Conservation (phyloP, 441 rosid species). For the Dalechampia spathulata region DNA sequence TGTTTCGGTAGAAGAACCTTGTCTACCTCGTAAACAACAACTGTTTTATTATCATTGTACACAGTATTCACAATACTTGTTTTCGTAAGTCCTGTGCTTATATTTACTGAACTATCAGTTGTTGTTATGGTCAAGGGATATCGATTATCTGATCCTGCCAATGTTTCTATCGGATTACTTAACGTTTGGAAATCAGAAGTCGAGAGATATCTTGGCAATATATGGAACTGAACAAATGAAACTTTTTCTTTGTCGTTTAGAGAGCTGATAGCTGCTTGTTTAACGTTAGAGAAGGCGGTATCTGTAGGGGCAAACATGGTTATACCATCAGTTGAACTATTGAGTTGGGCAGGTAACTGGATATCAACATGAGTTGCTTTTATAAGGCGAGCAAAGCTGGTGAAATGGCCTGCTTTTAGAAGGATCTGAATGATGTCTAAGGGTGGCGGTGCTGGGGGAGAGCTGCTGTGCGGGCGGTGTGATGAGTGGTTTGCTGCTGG, state of each 20-base stretch:
- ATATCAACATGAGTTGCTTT: constrained; percentile 46
- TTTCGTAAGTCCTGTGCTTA: constrained; percentile 54
- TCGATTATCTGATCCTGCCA: constrained; percentile 53
- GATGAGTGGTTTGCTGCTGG: constrained; percentile 32
- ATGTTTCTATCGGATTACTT: constrained; percentile 67
- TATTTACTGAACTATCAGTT: constrained; percentile 48
- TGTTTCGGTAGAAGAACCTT: constrained; percentile 55
- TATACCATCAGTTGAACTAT: constrained; percentile 58
- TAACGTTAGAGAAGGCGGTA: constrained; percentile 46
- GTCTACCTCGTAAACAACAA: constrained; percentile 61
- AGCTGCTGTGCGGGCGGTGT: constrained; percentile 3
- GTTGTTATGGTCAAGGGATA: constrained; percentile 61
- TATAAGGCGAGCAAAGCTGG: constrained; percentile 46
- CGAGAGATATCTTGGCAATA: constrained; percentile 45
- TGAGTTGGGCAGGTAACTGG: constrained; percentile 57
- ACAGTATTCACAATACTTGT: constrained; percentile 49
- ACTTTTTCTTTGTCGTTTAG: constrained; percentile 47
- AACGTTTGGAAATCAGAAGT: constrained; percentile 55
- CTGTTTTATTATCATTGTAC: constrained; percentile 54
- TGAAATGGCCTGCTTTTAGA: constrained; percentile 56
- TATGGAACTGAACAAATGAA: constrained; percentile 59
- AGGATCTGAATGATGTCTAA: constrained; percentile 35
- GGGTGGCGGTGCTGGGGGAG: constrained; percentile 25
- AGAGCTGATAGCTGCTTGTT: constrained; percentile 45
- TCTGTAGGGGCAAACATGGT: constrained; percentile 75